Evolutionary conservation across 345 rosid species (phyloP).

Genomic region (Corymbia maculata): DNA sequence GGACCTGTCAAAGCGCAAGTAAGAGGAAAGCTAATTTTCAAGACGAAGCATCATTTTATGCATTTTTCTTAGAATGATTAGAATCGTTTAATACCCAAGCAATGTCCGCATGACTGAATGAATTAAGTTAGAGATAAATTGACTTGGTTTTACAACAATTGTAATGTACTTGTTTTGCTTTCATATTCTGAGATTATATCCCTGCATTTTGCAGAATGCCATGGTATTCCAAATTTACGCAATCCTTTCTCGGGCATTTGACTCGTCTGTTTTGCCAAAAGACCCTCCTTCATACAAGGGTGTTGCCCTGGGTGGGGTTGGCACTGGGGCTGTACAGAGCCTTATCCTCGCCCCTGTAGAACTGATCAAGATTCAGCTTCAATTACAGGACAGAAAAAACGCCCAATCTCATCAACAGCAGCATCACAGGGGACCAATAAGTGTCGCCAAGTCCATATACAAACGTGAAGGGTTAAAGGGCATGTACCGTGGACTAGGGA

Average conservation of each 20-base stretch:
- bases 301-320: constrained; percentile 80
- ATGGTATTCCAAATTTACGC: constrained; percentile 93
- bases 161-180: neutral
- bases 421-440: constrained; percentile 35
- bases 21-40: neutral
- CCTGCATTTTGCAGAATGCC: neutral
- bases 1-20: neutral
- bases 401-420: constrained; percentile 1
- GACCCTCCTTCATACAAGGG: constrained; percentile 86
- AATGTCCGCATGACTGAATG: neutral
- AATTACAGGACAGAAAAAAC: constrained; percentile 28
- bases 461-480: constrained; percentile 51
- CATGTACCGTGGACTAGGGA: constrained; percentile 59
- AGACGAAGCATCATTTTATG: neutral
- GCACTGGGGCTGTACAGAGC: constrained; percentile 84
- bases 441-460: constrained; percentile 52
- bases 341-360: constrained; percentile 72
- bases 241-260: constrained; percentile 67
- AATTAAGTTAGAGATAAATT: neutral
- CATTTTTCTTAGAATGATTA: neutral
- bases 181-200: neutral
- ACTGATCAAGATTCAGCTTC: constrained; percentile 82
- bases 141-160: neutral
- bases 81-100: neutral
- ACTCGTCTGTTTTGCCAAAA: constrained; percentile 25